Evolutionary conservation across 305 asterid genomes (phyloP).

Genomic region (Coffea humblotiana): DNA sequence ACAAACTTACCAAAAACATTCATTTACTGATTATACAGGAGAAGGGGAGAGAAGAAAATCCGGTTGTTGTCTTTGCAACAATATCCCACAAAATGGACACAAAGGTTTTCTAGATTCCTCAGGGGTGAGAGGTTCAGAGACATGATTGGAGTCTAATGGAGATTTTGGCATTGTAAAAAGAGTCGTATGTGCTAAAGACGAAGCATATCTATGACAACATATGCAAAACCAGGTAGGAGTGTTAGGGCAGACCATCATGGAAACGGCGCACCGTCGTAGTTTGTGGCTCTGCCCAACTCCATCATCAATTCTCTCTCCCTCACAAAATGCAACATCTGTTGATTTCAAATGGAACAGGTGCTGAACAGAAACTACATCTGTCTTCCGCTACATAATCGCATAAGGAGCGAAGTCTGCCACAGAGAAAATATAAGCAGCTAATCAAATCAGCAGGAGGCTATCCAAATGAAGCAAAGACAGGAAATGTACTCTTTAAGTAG

Average conservation of each 20-base stretch:
- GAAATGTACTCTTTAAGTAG: no score
- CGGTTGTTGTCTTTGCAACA: conserved; percentile 68
- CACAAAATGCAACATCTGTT: conserved; percentile 59
- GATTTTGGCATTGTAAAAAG: conserved; percentile 47
- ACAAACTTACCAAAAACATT: neutral
- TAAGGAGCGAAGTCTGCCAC: conserved; percentile 32
- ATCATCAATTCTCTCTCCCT: conserved; percentile 35
- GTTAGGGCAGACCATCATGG: conserved; percentile 65
- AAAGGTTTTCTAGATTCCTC: conserved; percentile 44
- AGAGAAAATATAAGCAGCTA: neutral
- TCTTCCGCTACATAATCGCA: conserved; percentile 45
- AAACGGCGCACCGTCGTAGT: conserved; percentile 56
- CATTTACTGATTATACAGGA: conserved; percentile 35
- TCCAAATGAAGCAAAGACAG: no score
- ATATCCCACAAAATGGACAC: conserved; percentile 86
- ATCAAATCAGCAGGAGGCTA: no score
- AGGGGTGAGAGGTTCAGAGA: conserved; percentile 25
- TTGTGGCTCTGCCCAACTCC: conserved; percentile 50
- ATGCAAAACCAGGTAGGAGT: conserved; percentile 72
- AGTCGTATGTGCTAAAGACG: conserved; percentile 47
- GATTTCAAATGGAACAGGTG: conserved; percentile 71
- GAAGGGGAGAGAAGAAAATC: conserved; percentile 65
- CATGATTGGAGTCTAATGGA: conserved; percentile 49
- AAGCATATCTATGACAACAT: conserved; percentile 60
- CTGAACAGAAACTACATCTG: conserved; percentile 69